Base-by-base conservation (phyloP, 768 basidiomycete species). In the Bullera alba region DNA sequence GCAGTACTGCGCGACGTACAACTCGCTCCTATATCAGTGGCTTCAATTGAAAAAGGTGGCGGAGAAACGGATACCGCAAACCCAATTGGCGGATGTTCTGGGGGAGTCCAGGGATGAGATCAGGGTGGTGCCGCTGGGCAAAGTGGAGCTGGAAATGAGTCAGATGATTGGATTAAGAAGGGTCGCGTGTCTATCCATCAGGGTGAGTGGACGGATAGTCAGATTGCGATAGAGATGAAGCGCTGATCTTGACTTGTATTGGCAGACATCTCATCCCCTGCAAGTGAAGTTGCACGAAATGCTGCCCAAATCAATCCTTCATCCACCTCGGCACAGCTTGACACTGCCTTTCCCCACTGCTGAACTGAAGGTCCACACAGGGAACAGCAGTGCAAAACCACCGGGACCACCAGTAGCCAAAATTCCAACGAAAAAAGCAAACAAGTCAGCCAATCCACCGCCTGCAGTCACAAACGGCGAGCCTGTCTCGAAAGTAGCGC, bases 1-100 rank as follows among this genome's bases (percentile, higher is more conserved):
- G 17, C 53, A 50, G 16, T 72, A 72, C 37, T 64, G 61, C 41
- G 61, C 65, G 4, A 70, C 64, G 1, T 68, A 61, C 52, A 72
- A 72, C 44, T 53, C 66, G n/a, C 44, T 70, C 14, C 58, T 69
- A 6, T 60, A 65, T 35, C 66, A 71, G 32, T 61, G 57, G 42
- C 39, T 35, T 1, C 60, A 69, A 32, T 38, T 67, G 15, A 27
- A 46, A 39, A 58, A 58, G 25, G 45, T 58, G 1, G 46, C 42
- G 17, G 46, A 48, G 22, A 57, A 50, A 1, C 48, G 62, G 12
- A 16, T 58, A 19, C 38, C 51, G 16, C 17, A 22, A 2, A 14
- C 4, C 16, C n/a, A 44, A n/a, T 26, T 35, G 37, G 57, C 55
- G 5, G 44, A 56, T 2, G 22, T 67, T 3, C n/a, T 62, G 0